Base-by-base conservation (phyloP, 169 alveolate species). In the Plasmodium knowlesi region DNA sequence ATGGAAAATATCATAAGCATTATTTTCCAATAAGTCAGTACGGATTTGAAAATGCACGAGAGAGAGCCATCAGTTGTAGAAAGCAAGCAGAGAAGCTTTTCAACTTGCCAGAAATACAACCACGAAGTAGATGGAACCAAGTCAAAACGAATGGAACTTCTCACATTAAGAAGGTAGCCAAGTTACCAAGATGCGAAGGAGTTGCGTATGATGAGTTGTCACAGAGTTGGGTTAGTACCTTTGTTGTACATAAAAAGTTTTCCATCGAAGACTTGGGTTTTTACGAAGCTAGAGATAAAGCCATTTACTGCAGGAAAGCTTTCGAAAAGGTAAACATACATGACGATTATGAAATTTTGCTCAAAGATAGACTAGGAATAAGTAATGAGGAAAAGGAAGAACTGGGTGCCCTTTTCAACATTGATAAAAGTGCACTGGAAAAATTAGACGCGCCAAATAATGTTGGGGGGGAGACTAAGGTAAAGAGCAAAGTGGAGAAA, bases 161-260 rank as follows among this genome's bases (percentile, higher is more conserved):
- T 25, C 89, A 88, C 72, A 53, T 88, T 43, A 88, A 88, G 73
- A 76, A 88, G 46, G 94, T 79, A 10, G 86, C 94, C 3, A 88
- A 88, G 50, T 78, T 88, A 61, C 94, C 94, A 88, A 41, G 94
- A 30, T 88, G 89, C 70, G 94, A 88, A 88, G 94, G 94, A 16
- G 90, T 88, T 22, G 94, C 86, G 14, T 88, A 88, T 88, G 94
- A 88, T 78, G 94, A 88, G 50, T 78, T 88, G 39, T 88, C 94
- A 3, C 88, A 88, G 28, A 88, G 94, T 78, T 88, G 94, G 94
- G 89, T 88, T 34, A 88, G 94, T 72, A 88, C 94, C 41, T 88
- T 88, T 88, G 94, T 88, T 88, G 94, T 88, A 14, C 94, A 88
- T 88, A 88, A 88, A 50, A 88, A 88, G 71, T 88, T 88, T 72